Evolutionary conservation across 2,329 filamentous ascomycete genomes (phyloP).

Genomic region (Periconia sp.): DNA sequence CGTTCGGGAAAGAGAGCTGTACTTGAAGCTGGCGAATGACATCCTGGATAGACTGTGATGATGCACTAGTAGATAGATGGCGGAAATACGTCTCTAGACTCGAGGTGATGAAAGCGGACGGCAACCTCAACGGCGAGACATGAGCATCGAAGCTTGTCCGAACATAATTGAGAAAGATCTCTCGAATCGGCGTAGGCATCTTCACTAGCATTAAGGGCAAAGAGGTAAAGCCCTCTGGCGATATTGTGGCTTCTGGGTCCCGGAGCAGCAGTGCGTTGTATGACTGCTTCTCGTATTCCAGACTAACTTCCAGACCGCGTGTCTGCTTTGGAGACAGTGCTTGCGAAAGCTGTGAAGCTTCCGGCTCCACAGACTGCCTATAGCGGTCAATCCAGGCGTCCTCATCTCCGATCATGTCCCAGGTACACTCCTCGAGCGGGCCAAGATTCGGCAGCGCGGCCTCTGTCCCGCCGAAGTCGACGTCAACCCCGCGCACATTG

Average conservation of each 20-base stretch:
- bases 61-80: slow-evolving; percentile 54
- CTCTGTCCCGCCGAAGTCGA: slow-evolving; percentile 45
- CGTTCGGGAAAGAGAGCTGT: slow-evolving; percentile 41
- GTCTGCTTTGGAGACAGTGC: slow-evolving; percentile 26
- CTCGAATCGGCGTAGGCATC: slow-evolving; percentile 57
- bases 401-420: slow-evolving; percentile 52
- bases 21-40: slow-evolving; percentile 42
- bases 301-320: slow-evolving; percentile 55
- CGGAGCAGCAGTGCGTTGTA: slow-evolving; percentile 60
- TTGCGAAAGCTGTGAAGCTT: slow-evolving; percentile 34
- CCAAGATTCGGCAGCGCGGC: slow-evolving; percentile 54
- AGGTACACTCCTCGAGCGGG: slow-evolving; percentile 54
- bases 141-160: slow-evolving; percentile 58
- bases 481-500: slow-evolving; percentile 53
- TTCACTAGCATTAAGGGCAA: slow-evolving; percentile 59
- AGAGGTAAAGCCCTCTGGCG: slow-evolving; percentile 49
- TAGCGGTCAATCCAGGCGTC: slow-evolving; percentile 47
- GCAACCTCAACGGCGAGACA: slow-evolving; percentile 51
- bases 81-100: slow-evolving; percentile 64
- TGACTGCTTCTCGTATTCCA: slow-evolving; percentile 56
- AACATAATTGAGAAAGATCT: slow-evolving; percentile 57
- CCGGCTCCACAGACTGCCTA: slow-evolving; percentile 38
- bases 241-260: slow-evolving; percentile 35
- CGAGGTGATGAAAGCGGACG: slow-evolving; percentile 52
- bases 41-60: slow-evolving; percentile 37